A percentile compares a stretch with the other conserved stretches of the same genome.
These are phyloP conservation scores for Leccinum obscurum DNA, from an alignment of 768 basidiomycete species.

Conservation along the genomic window DNA sequence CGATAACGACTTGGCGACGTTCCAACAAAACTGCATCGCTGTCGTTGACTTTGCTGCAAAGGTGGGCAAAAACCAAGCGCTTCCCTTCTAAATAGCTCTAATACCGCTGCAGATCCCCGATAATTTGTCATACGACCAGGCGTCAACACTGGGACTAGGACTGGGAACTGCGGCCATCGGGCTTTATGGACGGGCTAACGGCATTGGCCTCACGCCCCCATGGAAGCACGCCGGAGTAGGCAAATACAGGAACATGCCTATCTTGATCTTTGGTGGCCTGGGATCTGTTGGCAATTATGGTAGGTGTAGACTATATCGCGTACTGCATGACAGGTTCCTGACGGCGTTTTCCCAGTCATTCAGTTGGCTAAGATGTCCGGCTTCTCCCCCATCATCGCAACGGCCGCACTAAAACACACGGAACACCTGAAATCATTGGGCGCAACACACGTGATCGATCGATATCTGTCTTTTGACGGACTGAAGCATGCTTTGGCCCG, in stretches of 20 bases:
- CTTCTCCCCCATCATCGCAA: slow-evolving; percentile 37
- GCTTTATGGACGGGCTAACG: slow-evolving; percentile 43
- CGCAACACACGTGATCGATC: slow-evolving; percentile 38
- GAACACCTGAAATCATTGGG: slow-evolving; percentile 36
- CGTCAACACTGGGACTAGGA: slow-evolving; percentile 48
- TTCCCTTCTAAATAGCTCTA: slow-evolving; percentile 5
- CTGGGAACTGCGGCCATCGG: slow-evolving; percentile 52
- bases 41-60: slow-evolving; percentile 43
- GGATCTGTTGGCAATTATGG: slow-evolving; percentile 53
- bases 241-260: slow-evolving; percentile 44
- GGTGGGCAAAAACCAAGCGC: slow-evolving; percentile 23
- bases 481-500: slow-evolving; percentile 37
- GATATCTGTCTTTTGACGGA: slow-evolving; percentile 26
- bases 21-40: slow-evolving; percentile 47
- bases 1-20: slow-evolving; percentile 38
- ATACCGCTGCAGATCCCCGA: slow-evolving; percentile 43
- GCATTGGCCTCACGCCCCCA: slow-evolving; percentile 42
- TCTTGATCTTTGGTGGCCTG: slow-evolving; percentile 49
- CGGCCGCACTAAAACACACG: slow-evolving; percentile 38
- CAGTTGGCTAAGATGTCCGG: slow-evolving; percentile 43
- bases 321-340: slow-evolving; percentile 13
- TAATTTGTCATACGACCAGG: slow-evolving; percentile 48
- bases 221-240: slow-evolving; percentile 37
- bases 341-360: slow-evolving; percentile 30
- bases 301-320: slow-evolving; percentile 25